Evolutionary conservation across 352 stramenopile species (phyloP).

Genomic region (Discostella stelligera): DNA sequence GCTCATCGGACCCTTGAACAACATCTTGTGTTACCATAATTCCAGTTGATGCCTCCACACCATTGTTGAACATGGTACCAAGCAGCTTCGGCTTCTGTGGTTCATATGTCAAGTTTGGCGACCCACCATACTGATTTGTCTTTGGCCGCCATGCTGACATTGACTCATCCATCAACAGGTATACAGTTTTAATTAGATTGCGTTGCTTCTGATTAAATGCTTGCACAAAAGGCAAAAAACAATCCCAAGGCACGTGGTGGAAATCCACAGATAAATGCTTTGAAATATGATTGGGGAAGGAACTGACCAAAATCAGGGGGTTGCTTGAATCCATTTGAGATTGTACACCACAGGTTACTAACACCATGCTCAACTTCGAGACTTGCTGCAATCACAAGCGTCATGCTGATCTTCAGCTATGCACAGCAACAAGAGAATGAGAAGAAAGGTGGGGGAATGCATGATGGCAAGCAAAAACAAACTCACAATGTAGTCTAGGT

Average conservation of each 20-base stretch:
- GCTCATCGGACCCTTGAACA: slow-evolving; percentile 6
- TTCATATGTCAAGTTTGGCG: slow-evolving; percentile 14
- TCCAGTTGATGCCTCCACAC: slow-evolving; percentile 12
- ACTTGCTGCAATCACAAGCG: slow-evolving; percentile 1
- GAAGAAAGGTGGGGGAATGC: not conserved
- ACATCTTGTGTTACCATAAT: slow-evolving; percentile 21
- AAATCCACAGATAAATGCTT: not conserved
- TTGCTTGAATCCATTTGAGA: not conserved
- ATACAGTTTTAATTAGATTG: not conserved
- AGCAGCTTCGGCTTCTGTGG: slow-evolving; percentile 5
- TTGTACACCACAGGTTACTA: not conserved
- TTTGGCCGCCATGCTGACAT: slow-evolving; percentile 15
- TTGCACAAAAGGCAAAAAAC: slow-evolving; percentile 21
- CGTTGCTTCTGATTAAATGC: slow-evolving; percentile 8
- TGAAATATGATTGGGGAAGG: not conserved
- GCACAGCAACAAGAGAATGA: not conserved
- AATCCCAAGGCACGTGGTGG: slow-evolving; percentile 18
- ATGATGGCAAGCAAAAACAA: not conserved
- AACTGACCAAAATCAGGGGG: not conserved
- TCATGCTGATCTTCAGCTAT: not conserved
- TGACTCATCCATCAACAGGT: slow-evolving; percentile 21
- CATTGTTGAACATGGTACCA: slow-evolving; percentile 22
- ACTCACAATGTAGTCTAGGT: not conserved
- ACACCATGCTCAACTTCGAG: slow-evolving; percentile 3
- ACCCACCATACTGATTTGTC: slow-evolving; percentile 9